Conservation (phyloP, 495 filamentous ascomycete species). For the Cenococcum geophilum region DNA sequence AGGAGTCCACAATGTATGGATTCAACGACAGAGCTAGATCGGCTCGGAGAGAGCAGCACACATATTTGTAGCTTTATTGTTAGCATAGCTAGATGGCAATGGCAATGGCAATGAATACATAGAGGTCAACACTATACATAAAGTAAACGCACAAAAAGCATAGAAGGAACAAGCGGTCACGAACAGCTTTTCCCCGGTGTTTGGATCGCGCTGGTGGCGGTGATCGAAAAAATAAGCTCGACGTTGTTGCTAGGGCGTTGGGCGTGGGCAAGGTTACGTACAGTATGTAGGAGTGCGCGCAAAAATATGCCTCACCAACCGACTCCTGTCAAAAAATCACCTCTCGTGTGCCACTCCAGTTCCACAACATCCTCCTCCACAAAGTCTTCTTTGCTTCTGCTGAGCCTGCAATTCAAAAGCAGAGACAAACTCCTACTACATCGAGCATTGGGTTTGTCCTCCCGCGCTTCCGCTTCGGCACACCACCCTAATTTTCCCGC, state of each 20-base stretch:
- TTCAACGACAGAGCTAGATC: background rate
- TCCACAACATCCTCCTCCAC: background rate
- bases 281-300: background rate
- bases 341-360: background rate
- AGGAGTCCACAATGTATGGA: background rate
- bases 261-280: background rate
- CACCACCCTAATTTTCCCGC: too few species aligned
- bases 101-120: too few species aligned
- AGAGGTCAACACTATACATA: too few species aligned
- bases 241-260: background rate
- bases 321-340: background rate
- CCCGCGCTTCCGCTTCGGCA: too few species aligned
- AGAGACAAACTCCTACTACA: background rate
- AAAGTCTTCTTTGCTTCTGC: background rate
- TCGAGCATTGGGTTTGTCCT: too few species aligned
- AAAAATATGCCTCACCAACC: background rate
- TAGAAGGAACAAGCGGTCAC: too few species aligned
- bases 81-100: too few species aligned
- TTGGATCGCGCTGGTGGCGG: background rate
- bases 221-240: constrained; percentile 3
- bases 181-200: background rate
- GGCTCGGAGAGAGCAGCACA: background rate
- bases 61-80: background rate
- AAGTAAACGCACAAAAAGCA: too few species aligned
- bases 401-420: background rate